Percentiles rank a stretch among this genome's conserved stretches.
phyloP scores from a whole-genome alignment of 1,284 basidiomycete genomes.

The Boletellus sp. region DNA sequence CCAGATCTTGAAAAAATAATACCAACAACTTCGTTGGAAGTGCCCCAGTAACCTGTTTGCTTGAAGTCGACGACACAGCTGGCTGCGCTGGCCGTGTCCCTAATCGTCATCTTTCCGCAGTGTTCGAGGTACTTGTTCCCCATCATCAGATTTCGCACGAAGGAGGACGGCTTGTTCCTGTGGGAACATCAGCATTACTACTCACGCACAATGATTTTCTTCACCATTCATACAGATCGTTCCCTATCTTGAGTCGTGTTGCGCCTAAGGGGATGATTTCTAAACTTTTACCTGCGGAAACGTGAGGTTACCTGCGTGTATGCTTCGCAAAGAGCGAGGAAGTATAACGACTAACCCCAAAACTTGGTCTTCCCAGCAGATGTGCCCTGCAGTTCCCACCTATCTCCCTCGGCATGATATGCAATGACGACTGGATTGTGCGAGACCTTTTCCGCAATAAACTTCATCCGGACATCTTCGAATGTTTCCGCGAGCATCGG shows the following conservation, averaged over 20 bases:
- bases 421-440: constrained; percentile 84
- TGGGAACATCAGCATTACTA: constrained; percentile 5
- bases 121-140: constrained; percentile 89
- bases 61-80: constrained; percentile 79
- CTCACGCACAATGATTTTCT: constrained; percentile 7
- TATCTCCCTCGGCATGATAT: constrained; percentile 75
- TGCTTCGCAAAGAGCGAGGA: constrained; percentile 13
- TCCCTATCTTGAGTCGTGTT: constrained; percentile 60
- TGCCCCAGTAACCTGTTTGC: constrained; percentile 77
- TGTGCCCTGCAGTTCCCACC: constrained; percentile 72
- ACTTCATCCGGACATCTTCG: constrained; percentile 75
- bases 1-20: constrained; percentile 55
- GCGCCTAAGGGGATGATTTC: constrained; percentile 78
- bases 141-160: constrained; percentile 86
- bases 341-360: constrained; percentile 59
- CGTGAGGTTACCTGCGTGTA: constrained; percentile 13
- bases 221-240: constrained; percentile 68
- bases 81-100: constrained; percentile 52
- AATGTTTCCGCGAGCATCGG: constrained; percentile 89
- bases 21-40: constrained; percentile 72
- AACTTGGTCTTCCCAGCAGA: constrained; percentile 83
- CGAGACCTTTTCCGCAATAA: constrained; percentile 85
- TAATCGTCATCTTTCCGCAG: constrained; percentile 69
- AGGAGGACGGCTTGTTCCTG: constrained; percentile 84
- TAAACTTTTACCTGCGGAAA: constrained; percentile 67